Evolutionary conservation across 2,329 filamentous ascomycete genomes (phyloP), one percentile per base, ranked within the genome.

Genomic region (Cytospora leucostoma): DNA sequence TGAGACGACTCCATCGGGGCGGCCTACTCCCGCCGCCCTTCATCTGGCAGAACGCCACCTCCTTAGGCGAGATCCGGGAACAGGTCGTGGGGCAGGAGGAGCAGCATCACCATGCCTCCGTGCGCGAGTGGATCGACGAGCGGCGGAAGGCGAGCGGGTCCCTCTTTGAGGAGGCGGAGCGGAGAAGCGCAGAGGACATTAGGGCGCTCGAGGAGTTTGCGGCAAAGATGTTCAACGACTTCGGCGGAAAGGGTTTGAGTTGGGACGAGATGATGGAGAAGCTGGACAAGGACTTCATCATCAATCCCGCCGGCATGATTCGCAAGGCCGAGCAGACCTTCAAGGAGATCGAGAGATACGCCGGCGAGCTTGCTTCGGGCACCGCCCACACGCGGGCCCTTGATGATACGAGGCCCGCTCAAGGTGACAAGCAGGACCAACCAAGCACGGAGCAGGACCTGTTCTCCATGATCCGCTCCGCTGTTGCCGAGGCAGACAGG

Each of bases 401-500:
- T 13, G 19, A 10, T 3, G 33, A n/a, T 12, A 17, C 52, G 10
- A 33, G 32, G 33, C 15, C 51, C 47, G 35, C 11, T 33, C 50
- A 40, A 51, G 56, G 35, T 19, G 32, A 35, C 15, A 27, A 27
- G 47, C 38, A 66, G 27, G 55, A 63, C 27, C 62, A 67, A 33
- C 73, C 77, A 2, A 69, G 74, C 19, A 70, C 74, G 13, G 78
- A 80, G 63, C 74, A 78, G 33, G 79, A 82, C 12, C 68, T 81
- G n/a, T 80, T 77, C 63, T 71, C 72, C 0, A 67, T 72, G 13
- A 67, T 81, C 13, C 70, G 73, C 13, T 78, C 78, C 7, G 73
- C 72, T 7, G 75, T 77, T 56, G 68, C 75, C 33, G 70, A 74
- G 11, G 74, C 72, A 1, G 73, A 76, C 62, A 76, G 73, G 55